phyloP scores from a whole-genome alignment of 73 alveolate species.

The Symbiodinium natans region DNA sequence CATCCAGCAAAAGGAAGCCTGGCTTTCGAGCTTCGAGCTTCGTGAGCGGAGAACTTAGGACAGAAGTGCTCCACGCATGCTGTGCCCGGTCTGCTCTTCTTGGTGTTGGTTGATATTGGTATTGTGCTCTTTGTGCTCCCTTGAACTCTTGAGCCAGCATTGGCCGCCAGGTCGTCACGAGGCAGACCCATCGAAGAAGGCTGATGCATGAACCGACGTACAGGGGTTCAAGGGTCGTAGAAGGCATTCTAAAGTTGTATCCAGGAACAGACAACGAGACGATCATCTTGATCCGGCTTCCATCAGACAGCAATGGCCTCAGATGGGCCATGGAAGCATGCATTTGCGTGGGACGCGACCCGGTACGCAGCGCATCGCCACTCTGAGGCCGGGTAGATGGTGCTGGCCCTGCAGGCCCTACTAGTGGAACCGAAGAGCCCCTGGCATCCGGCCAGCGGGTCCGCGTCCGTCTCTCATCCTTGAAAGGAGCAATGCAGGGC shows the following conservation, averaged over 20 bases:
- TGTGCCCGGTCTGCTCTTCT: neutral
- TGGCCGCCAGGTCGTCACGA: constrained; percentile 30
- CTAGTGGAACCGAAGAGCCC: too few species aligned
- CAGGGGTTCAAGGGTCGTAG: neutral
- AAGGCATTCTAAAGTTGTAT: neutral
- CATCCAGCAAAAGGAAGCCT: neutral
- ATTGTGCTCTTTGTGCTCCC: neutral
- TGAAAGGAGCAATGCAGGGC: too few species aligned
- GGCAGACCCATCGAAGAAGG: constrained; percentile 80
- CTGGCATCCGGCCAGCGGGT: neutral
- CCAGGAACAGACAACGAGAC: constrained; percentile 86
- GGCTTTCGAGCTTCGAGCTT: neutral
- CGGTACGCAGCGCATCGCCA: too few species aligned
- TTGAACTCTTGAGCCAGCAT: neutral
- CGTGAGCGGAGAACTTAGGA: neutral
- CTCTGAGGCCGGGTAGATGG: too few species aligned
- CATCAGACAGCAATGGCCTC: neutral
- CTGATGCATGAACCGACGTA: neutral
- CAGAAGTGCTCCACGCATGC: constrained; percentile 63
- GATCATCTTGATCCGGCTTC: constrained; percentile 52
- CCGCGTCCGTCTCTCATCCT: neutral
- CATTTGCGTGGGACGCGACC: too few species aligned
- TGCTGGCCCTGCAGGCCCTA: too few species aligned
- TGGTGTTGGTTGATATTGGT: neutral
- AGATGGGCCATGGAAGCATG: neutral